Percentiles rank a stretch among this genome's conserved stretches.
phyloP scores from a whole-genome alignment of 2,329 filamentous ascomycete genomes.

The Fusarium lateritium region DNA sequence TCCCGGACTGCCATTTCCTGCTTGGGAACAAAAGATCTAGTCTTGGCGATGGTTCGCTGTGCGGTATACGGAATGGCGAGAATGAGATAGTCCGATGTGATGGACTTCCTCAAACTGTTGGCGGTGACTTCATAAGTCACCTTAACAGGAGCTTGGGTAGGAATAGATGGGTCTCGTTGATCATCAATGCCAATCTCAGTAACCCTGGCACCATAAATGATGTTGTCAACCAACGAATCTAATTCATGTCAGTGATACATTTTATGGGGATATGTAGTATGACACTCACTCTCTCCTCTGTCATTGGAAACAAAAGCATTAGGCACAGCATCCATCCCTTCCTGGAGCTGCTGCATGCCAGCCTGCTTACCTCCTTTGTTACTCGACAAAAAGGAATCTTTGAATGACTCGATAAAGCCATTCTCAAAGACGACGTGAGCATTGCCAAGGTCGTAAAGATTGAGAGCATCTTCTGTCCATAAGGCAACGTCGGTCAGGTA shows the following conservation, averaged over 20 bases:
- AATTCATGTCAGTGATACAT: fast-evolving
- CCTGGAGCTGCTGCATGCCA: background rate
- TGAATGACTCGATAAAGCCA: background rate
- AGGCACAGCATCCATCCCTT: slow-evolving; percentile 3
- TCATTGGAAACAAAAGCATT: background rate
- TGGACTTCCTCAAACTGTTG: slow-evolving; percentile 1
- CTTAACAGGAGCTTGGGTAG: background rate
- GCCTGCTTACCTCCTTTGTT: background rate
- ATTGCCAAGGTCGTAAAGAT: slow-evolving; percentile 2
- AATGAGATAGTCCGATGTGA: slow-evolving; percentile 3
- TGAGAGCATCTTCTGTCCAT: background rate
- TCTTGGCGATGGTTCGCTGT: slow-evolving; percentile 1
- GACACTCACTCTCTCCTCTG: background rate
- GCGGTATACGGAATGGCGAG: background rate
- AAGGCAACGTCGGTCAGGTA: background rate
- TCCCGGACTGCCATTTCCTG: slow-evolving; percentile 5
- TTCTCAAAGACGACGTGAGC: slow-evolving; percentile 8
- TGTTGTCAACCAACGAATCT: background rate
- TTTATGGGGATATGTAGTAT: background rate
- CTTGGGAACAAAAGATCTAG: background rate
- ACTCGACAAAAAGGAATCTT: background rate
- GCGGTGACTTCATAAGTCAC: slow-evolving; percentile 8
- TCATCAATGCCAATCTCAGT: background rate
- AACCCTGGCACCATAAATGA: background rate
- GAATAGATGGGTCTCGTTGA: background rate